Conservation (phyloP, 495 filamentous ascomycete genomes). For the Aspergillus affinis region DNA sequence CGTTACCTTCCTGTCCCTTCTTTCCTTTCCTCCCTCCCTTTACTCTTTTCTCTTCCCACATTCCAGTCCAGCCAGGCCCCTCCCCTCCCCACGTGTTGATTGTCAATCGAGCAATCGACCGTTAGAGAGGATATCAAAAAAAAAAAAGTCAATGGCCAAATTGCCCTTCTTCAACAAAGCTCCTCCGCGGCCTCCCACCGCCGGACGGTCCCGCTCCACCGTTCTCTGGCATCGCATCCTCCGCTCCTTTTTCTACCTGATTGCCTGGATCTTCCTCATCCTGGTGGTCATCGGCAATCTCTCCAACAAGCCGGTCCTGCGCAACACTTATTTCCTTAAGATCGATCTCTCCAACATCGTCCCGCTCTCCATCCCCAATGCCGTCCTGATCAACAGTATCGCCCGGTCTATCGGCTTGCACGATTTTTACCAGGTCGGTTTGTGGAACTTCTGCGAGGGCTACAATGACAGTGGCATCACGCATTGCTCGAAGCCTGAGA, state of each 20-base stretch:
- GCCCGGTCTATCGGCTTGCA: constrained; percentile 86
- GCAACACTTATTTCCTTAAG: constrained; percentile 75
- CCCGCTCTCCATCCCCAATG: constrained; percentile 71
- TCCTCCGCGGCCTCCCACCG: constrained; percentile 27
- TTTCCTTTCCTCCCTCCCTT: neutral
- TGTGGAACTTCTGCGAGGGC: constrained; percentile 90
- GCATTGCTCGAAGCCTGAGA: constrained; percentile 63
- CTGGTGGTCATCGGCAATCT: constrained; percentile 76
- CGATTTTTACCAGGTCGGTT: constrained; percentile 90
- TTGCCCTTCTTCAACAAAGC: constrained; percentile 35
- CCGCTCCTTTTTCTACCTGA: constrained; percentile 68
- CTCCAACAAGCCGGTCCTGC: constrained; percentile 55
- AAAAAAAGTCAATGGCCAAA: constrained; percentile 23
- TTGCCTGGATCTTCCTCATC: constrained; percentile 74
- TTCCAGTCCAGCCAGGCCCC: neutral
- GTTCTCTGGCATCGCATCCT: constrained; percentile 46
- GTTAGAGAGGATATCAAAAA: neutral
- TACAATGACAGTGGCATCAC: constrained; percentile 72
- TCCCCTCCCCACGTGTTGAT: neutral
- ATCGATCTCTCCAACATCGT: constrained; percentile 84
- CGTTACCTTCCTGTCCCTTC: neutral
- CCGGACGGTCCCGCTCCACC: constrained; percentile 29
- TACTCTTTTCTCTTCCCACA: neutral
- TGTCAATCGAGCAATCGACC: neutral
- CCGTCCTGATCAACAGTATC: constrained; percentile 77